These are phyloP conservation scores for Tetrapisispora pingtungensis DNA, from an alignment of 805 yeast genomes.

Conservation along the genomic window DNA sequence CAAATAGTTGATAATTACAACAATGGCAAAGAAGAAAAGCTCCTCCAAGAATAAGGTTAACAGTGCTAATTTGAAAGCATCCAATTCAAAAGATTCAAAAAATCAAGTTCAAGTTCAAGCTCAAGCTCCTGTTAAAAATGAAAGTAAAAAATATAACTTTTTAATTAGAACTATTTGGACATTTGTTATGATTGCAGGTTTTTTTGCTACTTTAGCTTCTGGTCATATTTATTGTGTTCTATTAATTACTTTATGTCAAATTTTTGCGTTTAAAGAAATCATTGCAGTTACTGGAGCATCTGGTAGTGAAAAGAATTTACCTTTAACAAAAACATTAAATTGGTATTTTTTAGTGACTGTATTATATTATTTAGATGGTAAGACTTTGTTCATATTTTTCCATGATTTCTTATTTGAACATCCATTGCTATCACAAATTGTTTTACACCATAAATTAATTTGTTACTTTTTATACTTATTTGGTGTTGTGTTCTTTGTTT, in stretches of 20 bases:
- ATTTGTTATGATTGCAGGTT: constrained; percentile 72
- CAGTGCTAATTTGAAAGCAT: neutral
- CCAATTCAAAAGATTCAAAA: neutral
- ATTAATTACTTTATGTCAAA: constrained; percentile 63
- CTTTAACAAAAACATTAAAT: constrained; percentile 71
- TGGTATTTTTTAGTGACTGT: constrained; percentile 91
- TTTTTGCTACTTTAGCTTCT: constrained; percentile 59
- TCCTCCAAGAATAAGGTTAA: neutral
- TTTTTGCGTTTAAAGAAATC: constrained; percentile 82
- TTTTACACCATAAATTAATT: constrained; percentile 72
- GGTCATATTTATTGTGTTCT: constrained; percentile 80
- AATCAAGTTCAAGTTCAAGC: neutral
- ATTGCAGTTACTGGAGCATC: constrained; percentile 75
- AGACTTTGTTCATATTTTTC: constrained; percentile 63
- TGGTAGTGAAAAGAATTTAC: constrained; percentile 71
- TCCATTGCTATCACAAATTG: constrained; percentile 43
- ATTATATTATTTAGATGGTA: constrained; percentile 82
- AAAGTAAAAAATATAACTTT: constrained; percentile 34
- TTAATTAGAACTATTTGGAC: constrained; percentile 89
- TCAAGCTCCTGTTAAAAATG: constrained; percentile 2
- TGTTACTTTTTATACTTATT: constrained; percentile 74
- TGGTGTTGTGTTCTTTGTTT: constrained; percentile 85
- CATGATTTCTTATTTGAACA: constrained; percentile 31
- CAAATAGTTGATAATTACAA: neutral
- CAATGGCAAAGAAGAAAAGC: constrained; percentile 2